These are phyloP conservation scores for Candida hispaniensis DNA, from an alignment of 805 yeast species.

Conservation along the genomic window DNA sequence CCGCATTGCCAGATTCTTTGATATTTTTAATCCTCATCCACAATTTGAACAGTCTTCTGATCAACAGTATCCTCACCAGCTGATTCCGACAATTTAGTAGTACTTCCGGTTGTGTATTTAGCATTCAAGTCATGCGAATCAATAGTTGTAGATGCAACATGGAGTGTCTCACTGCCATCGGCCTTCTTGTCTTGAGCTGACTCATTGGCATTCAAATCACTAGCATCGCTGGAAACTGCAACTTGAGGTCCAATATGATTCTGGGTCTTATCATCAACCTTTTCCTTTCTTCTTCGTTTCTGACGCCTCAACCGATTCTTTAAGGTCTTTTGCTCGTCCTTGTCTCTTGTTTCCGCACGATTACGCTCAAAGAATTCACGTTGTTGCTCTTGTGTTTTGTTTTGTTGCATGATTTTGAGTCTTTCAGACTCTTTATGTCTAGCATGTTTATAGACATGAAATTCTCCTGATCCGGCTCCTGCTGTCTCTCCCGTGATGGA, in stretches of 20 bases:
- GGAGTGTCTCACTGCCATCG: too few species aligned
- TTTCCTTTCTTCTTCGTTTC: conserved; percentile 19
- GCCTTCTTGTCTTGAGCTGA: conserved; percentile 4
- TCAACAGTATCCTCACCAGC: too few species aligned
- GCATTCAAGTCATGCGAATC: too few species aligned
- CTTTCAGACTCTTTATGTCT: conserved; percentile 27
- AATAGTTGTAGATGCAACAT: too few species aligned
- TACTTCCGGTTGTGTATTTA: too few species aligned
- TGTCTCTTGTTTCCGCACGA: conserved; percentile 14
- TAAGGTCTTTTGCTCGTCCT: conserved; percentile 25
- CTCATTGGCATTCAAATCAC: too few species aligned
- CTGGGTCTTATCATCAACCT: conserved; percentile 1
- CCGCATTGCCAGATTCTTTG: too few species aligned
- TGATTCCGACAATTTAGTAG: too few species aligned
- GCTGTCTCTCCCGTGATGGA: conserved; percentile 29
- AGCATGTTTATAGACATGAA: conserved; percentile 29
- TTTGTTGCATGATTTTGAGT: conserved; percentile 21
- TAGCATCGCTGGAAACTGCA: too few species aligned
- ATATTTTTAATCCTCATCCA: too few species aligned
- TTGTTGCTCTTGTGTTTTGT: conserved; percentile 21
- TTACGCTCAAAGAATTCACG: conserved; percentile 23
- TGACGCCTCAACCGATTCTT: conserved; percentile 20
- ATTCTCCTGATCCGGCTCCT: conserved; percentile 33
- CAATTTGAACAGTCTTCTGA: too few species aligned
- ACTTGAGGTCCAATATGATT: not conserved